A percentile compares a stretch with the other conserved stretches of the same genome.
Evolutionary conservation across 495 filamentous ascomycete species (phyloP).

Genomic region (Hyaloscypha bicolor): DNA sequence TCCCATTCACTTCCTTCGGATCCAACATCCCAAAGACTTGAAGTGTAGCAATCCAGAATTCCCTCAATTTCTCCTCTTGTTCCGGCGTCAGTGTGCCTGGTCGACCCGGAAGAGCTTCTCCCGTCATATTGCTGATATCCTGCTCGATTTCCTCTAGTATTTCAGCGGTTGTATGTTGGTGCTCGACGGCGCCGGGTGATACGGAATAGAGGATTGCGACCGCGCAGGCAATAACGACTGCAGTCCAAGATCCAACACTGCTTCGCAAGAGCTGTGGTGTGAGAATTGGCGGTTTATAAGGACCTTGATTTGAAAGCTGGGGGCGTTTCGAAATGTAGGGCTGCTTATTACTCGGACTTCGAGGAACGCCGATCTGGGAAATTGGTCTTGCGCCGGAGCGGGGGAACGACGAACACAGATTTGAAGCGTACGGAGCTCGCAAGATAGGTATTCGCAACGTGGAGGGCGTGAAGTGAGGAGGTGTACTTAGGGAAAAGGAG

Average conservation of each 20-base stretch:
- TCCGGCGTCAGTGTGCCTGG: constrained; percentile 86
- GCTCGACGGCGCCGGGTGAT: constrained; percentile 5
- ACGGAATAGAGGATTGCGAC: constrained; percentile 16
- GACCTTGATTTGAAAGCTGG: background rate
- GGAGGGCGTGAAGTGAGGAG: background rate
- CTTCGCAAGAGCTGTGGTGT: constrained; percentile 10
- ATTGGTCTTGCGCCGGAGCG: constrained; percentile 69
- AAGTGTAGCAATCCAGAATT: constrained; percentile 80
- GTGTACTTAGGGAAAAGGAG: background rate
- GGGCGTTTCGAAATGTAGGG: background rate
- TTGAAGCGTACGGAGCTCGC: constrained; percentile 1
- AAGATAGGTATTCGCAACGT: background rate
- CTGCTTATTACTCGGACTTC: constrained; percentile 6
- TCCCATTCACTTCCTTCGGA: constrained; percentile 24
- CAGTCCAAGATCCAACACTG: constrained; percentile 18
- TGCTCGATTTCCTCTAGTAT: constrained; percentile 9
- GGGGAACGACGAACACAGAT: constrained; percentile 56
- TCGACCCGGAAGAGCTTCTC: constrained; percentile 55
- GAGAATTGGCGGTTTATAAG: background rate
- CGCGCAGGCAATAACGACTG: constrained; percentile 8
- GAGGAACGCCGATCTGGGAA: constrained; percentile 68
- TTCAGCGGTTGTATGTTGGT: background rate
- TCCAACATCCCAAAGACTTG: constrained; percentile 73
- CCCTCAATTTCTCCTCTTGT: constrained; percentile 84
- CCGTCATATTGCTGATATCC: constrained; percentile 30